A percentile compares a stretch with the other conserved stretches of the same genome.
These are phyloP conservation scores for Diaporthe amygdali DNA, from an alignment of 2,329 filamentous ascomycete genomes.

Conservation along the genomic window DNA sequence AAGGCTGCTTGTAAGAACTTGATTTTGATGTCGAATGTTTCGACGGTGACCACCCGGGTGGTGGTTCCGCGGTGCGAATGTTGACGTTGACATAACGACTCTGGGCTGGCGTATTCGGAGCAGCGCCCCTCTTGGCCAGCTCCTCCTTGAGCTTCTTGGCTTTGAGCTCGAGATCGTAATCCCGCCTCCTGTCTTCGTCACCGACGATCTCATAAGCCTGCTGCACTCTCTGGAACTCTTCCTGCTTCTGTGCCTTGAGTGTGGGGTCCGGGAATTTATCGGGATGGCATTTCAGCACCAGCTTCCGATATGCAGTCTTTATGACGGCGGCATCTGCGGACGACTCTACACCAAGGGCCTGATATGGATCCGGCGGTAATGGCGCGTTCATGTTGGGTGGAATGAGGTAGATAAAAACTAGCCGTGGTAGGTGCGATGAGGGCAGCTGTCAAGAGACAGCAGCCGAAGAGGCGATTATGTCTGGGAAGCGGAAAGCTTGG, in stretches of 20 bases:
- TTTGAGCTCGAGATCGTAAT: constrained; percentile 79
- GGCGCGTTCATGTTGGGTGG: constrained; percentile 49
- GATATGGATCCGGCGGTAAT: constrained; percentile 77
- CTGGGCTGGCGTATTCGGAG: constrained; percentile 46
- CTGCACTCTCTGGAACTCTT: constrained; percentile 91
- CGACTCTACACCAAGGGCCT: constrained; percentile 73
- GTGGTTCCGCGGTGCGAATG: constrained; percentile 57
- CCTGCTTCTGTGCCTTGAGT: constrained; percentile 77
- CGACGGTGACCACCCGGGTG: constrained; percentile 39
- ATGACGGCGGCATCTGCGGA: constrained; percentile 75
- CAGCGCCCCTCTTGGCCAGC: constrained; percentile 48
- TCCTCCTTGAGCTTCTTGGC: constrained; percentile 69
- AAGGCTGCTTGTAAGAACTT: constrained; percentile 38
- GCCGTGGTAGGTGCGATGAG: constrained; percentile 18
- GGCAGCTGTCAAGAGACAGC: constrained; percentile 18
- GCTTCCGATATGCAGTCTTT: constrained; percentile 80
- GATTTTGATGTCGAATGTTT: constrained; percentile 32
- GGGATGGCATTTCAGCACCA: constrained; percentile 86
- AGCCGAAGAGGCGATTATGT: constrained; percentile 18
- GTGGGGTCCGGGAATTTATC: constrained; percentile 86
- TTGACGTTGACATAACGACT: constrained; percentile 45
- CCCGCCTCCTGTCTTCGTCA: constrained; percentile 72
- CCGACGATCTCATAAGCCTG: constrained; percentile 90
- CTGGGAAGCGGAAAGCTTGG: neutral
- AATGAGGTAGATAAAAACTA: neutral